Percentiles rank a stretch among this genome's conserved stretches.
phyloP scores from a whole-genome alignment of 192 early-diverging fungal species.

The Entomortierella beljakovae region DNA sequence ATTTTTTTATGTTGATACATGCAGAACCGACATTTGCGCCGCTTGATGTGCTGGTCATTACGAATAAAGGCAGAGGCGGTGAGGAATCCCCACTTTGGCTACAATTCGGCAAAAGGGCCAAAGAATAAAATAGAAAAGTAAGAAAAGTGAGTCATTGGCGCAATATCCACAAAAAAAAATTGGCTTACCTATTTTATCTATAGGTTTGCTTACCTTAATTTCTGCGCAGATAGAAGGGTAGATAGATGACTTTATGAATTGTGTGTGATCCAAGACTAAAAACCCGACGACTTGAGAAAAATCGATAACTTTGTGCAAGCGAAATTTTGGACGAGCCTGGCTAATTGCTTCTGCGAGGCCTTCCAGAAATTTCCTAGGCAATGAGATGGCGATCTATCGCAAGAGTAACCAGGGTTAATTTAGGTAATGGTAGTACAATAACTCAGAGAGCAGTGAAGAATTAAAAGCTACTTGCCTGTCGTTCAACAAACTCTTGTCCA shows the following conservation, averaged over 20 bases:
- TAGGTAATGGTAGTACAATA: neutral
- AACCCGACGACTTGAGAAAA: conserved; percentile 52
- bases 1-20: conserved; percentile 77
- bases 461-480: conserved; percentile 35
- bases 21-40: conserved; percentile 76
- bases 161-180: neutral
- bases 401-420: neutral
- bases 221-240: conserved; percentile 59
- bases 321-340: conserved; percentile 53
- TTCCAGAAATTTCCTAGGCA: conserved; percentile 55
- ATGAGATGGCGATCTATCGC: conserved; percentile 37
- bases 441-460: neutral
- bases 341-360: conserved; percentile 43
- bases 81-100: conserved; percentile 84
- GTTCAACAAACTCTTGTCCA: conserved; percentile 60
- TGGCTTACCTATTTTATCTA: no score
- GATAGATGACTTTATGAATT: conserved; percentile 15
- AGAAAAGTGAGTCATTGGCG: neutral
- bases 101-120: no score
- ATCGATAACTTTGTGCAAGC: conserved; percentile 62
- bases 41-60: conserved; percentile 57
- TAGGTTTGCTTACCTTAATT: conserved; percentile 57
- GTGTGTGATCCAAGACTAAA: conserved; percentile 61
- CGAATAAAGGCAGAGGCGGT: conserved; percentile 58
- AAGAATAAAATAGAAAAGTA: neutral